phyloP scores from a whole-genome alignment of 169 alveolate species.

The Eimeria falciformis region DNA sequence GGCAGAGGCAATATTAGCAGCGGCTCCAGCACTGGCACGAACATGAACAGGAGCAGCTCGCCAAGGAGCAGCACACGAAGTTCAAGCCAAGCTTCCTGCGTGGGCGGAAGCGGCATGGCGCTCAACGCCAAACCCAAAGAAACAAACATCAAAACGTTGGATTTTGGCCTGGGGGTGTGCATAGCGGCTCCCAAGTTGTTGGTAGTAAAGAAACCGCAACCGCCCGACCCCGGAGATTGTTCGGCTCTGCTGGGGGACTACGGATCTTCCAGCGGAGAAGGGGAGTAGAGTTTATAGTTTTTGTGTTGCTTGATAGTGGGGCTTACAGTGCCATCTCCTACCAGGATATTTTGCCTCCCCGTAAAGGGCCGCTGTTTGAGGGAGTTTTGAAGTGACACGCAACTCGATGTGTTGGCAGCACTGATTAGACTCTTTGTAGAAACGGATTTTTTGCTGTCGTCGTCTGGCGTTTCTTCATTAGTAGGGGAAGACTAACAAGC shows the following conservation, averaged over 20 bases:
- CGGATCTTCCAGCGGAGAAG: constrained; percentile 50
- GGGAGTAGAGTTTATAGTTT: background rate
- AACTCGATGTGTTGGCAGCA: too few relatives aligned
- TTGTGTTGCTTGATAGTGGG: background rate
- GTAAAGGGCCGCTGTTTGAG: too few relatives aligned
- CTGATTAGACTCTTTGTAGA: too few relatives aligned
- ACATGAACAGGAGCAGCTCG: background rate
- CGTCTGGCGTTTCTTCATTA: too few relatives aligned
- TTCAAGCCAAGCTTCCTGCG: background rate
- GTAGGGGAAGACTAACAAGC: too few relatives aligned
- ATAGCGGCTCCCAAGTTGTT: constrained; percentile 44
- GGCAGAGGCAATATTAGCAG: background rate
- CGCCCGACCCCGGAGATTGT: constrained; percentile 32
- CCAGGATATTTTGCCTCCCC: too few relatives aligned
- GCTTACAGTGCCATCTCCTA: too few relatives aligned
- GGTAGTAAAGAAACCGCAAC: constrained; percentile 48
- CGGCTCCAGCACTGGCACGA: too few relatives aligned
- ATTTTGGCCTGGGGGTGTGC: constrained; percentile 40
- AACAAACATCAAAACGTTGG: background rate
- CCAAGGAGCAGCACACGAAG: background rate
- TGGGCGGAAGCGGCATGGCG: background rate
- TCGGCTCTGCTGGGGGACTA: constrained; percentile 43
- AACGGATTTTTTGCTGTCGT: too few relatives aligned
- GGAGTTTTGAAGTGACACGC: too few relatives aligned
- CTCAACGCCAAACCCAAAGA: background rate